These are phyloP conservation scores for Saposhnikovia divaricata DNA, from an alignment of 129 eudicot genomes.

Conservation along the genomic window DNA sequence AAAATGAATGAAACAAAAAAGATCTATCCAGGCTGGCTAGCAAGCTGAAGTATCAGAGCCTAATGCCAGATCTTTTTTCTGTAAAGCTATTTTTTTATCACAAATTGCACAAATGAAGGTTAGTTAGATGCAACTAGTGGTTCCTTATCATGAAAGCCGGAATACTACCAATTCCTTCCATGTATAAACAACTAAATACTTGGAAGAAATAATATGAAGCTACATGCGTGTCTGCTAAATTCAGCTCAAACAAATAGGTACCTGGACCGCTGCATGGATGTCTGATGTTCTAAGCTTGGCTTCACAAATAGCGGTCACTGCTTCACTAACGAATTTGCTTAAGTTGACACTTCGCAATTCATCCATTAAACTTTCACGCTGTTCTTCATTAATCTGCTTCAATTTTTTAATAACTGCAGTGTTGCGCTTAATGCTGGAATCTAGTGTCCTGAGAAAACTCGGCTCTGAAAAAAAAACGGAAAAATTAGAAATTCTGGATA, in stretches of 20 bases:
- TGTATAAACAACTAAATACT: not conserved
- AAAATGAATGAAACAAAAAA: not conserved
- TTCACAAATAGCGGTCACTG: slow-evolving; percentile 91
- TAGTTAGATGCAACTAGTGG: not conserved
- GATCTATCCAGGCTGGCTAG: not conserved
- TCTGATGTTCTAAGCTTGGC: slow-evolving; percentile 85
- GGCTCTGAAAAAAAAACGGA: slow-evolving; percentile 43
- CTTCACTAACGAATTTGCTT: slow-evolving; percentile 96
- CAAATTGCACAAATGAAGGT: not conserved
- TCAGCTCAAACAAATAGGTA: slow-evolving; percentile 16
- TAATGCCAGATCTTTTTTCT: not conserved
- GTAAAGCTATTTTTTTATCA: not conserved
- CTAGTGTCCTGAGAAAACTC: slow-evolving; percentile 68
- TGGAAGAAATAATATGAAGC: not conserved
- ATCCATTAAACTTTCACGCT: slow-evolving; percentile 85
- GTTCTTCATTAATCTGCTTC: slow-evolving; percentile 92
- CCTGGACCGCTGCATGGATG: slow-evolving; percentile 97
- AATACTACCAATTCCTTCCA: not conserved
- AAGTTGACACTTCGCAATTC: slow-evolving; percentile 80
- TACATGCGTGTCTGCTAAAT: not conserved
- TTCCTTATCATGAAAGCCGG: not conserved
- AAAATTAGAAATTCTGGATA: not conserved
- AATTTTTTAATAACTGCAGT: slow-evolving; percentile 94
- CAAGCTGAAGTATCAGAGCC: not conserved
- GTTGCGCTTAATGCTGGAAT: slow-evolving; percentile 95